Evolutionary conservation across 2,329 filamentous ascomycete genomes (phyloP), one percentile per base, ranked within the genome.

Genomic region (Purpureocillium lavendulum): DNA sequence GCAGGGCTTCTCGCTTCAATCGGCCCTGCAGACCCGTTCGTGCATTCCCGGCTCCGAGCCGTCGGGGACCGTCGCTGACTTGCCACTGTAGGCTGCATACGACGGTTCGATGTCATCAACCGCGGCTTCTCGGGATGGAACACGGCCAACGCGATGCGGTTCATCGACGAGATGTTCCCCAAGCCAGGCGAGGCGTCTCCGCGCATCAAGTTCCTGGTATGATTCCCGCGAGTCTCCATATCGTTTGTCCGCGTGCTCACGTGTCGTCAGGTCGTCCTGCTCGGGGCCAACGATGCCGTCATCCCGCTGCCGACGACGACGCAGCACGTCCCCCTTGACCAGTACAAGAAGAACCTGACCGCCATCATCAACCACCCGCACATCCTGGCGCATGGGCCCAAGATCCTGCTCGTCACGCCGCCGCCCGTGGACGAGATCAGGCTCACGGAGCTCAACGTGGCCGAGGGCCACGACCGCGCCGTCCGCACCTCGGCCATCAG

Each of bases 221-320:
- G 71, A 51, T 13, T 29, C 7, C 7, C 12, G n/a, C 29, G 29
- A 12, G n/a, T 13, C 29, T 30, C 29, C 5, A 13, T 12, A 6
- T 13, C 5, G 11, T 30, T 30, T 14, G 29, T 7, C 7, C n/a
- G 11, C 11, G 7, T 12, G 12, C 29, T 30, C 11, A 13, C 9
- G 17, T 28, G 5, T 30, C 7, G 9, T 24, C 15, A 88, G 84
- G 68, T 84, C 30, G 64, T 95, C 42, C 82, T 94, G 48, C 80
- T 96, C 44, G 92, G 92, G 14, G 87, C 92, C 50, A 97, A 98
- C 57, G 92, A 97, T 61, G 82, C 90, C 4, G 80, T 80, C 40
- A 60, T 94, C 4, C 73, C 78, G 4, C 65, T 75, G 30, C 68
- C 73, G 4, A 69, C 69, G 4, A 79, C 77, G 37, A 67, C 69